Conservation (phyloP, 2,329 filamentous ascomycete genomes). For the Aspergillus tanneri region DNA sequence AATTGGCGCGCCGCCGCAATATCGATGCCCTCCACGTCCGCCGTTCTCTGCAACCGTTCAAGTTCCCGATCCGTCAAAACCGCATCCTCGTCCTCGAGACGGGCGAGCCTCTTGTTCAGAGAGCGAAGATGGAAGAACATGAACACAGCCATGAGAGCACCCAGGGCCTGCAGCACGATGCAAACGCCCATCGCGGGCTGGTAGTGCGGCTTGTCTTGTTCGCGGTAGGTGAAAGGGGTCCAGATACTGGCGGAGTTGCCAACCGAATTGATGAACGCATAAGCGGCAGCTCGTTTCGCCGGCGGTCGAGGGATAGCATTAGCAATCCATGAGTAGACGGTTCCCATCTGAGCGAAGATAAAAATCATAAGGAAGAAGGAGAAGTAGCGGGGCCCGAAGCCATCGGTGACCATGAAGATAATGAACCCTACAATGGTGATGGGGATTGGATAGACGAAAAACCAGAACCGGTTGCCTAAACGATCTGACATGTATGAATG, state of each 20-base stretch:
- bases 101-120: constrained; percentile 53
- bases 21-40: constrained; percentile 53
- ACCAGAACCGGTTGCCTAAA: constrained; percentile 51
- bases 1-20: constrained; percentile 50
- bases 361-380: constrained; percentile 58
- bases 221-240: constrained; percentile 51
- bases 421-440: constrained; percentile 53
- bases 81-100: constrained; percentile 51
- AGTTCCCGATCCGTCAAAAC: constrained; percentile 50
- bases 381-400: constrained; percentile 57
- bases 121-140: constrained; percentile 42
- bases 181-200: constrained; percentile 43
- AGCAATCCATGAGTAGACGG: constrained; percentile 52
- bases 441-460: constrained; percentile 54
- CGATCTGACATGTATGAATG: constrained; percentile 50
- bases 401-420: constrained; percentile 54
- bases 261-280: constrained; percentile 57
- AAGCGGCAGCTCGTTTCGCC: constrained; percentile 55
- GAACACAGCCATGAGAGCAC: constrained; percentile 33
- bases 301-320: constrained; percentile 53
- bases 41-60: constrained; percentile 50
- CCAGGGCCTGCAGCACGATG: constrained; percentile 43
- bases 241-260: constrained; percentile 56
- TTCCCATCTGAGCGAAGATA: constrained; percentile 56
- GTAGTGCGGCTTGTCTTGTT: constrained; percentile 41